Evolutionary conservation across 164 flowering plant genomes (phyloP).

Genomic region (Aristolochia fimbriata): DNA sequence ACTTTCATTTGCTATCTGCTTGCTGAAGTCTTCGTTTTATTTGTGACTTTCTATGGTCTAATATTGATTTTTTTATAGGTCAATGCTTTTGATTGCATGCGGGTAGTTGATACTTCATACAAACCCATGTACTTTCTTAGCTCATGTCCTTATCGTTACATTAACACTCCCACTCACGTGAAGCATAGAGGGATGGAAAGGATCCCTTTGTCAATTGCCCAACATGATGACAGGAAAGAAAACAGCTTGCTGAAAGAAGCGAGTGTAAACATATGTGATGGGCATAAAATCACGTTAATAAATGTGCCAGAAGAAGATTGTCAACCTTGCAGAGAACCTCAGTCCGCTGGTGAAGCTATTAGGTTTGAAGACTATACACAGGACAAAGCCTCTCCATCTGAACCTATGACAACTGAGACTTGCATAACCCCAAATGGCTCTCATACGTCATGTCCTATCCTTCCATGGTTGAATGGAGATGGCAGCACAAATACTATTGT

Average conservation of each 20-base stretch:
- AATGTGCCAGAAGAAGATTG: slow-evolving; percentile 39
- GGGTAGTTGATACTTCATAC: slow-evolving; percentile 57
- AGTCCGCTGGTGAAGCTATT: slow-evolving; percentile 4
- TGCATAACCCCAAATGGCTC: slow-evolving; percentile 12
- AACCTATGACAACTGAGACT: slow-evolving; percentile 11
- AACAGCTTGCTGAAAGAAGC: slow-evolving; percentile 11
- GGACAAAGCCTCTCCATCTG: slow-evolving; percentile 9
- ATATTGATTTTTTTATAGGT: slow-evolving; percentile 37
- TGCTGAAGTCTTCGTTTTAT: no score
- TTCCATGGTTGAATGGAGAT: slow-evolving; percentile 96
- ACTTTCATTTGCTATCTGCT: no score
- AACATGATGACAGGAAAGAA: slow-evolving; percentile 12
- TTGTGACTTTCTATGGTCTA: no score
- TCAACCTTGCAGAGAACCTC: slow-evolving; percentile 14
- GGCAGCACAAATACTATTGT: slow-evolving; percentile 56
- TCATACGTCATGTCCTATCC: slow-evolving; percentile 39
- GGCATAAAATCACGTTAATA: slow-evolving; percentile 67
- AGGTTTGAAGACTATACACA: slow-evolving; percentile 13
- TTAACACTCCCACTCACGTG: slow-evolving; percentile 5
- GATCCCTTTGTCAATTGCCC: neutral
- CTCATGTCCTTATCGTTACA: slow-evolving; percentile 21
- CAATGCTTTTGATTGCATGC: slow-evolving; percentile 56
- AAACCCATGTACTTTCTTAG: slow-evolving; percentile 63
- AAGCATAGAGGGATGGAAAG: slow-evolving; percentile 6
- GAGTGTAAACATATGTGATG: slow-evolving; percentile 17